Evolutionary conservation across 1,284 basidiomycete species (phyloP), one percentile per base, ranked within the genome.

Genomic region (Lignosus rhinocerotis): DNA sequence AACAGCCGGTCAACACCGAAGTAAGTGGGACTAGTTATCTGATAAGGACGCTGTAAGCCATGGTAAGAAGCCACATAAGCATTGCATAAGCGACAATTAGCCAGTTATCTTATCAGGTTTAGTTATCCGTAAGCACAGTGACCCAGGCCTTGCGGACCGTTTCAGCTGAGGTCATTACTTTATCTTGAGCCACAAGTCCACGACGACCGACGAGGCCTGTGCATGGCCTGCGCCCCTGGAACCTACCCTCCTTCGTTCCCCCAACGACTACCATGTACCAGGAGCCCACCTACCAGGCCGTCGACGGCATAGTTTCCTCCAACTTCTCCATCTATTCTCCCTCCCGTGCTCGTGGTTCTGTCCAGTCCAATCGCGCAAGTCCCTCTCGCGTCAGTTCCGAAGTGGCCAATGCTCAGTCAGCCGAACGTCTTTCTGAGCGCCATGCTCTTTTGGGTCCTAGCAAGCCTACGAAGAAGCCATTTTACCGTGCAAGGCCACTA

Each of bases 401-500:
- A 25, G 36, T 42, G 52, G 44, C 51, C 31, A 39, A 56, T 61
- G 58, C 30, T 45, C 45, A 34, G 12, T 19, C 49, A 11, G 33
- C 51, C 53, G 45, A 58, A 44, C 34, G 7, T 33, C 45, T 32
- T 55, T 66, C 64, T 14, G 76, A 77, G 58, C 62, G 61, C 36
- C 69, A 70, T n/a, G 70, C 74, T 34, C 65, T 77, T 16, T 63
- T 78, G 47, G 67, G 63, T 38, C 55, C 49, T 32, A 52, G 50
- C 8, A 38, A 50, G 60, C 51, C 53, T 41, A 43, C 31, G 12
- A 82, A 77, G 75, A 88, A 88, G 67, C 84, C 84, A 0, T 88
- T 87, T 71, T 86, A 87, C 68, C 82, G 87, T 55, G 77, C 86
- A 2, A 73, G 86, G 55, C 87, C 87, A 38, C 66, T 88, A 67